These are phyloP conservation scores for Adenanthera pavonina DNA, from an alignment of 306 rosid genomes.

Conservation along the genomic window DNA sequence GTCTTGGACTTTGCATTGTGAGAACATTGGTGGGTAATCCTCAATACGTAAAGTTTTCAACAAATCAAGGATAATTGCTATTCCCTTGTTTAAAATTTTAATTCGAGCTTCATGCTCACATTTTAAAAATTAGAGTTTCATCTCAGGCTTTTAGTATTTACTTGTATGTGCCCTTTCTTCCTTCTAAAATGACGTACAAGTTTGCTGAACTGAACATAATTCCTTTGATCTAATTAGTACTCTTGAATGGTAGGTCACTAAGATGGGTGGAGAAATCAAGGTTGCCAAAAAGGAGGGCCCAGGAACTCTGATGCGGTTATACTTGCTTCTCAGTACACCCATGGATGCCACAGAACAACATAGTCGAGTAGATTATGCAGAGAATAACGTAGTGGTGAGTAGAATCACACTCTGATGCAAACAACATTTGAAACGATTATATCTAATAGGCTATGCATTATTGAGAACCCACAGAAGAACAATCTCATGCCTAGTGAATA, in stretches of 20 bases:
- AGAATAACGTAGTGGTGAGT: slow-evolving; percentile 74
- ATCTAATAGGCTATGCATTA: background rate
- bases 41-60: slow-evolving; percentile 26
- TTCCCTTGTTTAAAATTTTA: slow-evolving; percentile 17
- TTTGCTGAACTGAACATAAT: slow-evolving; percentile 8
- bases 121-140: background rate
- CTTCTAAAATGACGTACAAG: slow-evolving; percentile 13
- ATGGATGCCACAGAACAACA: slow-evolving; percentile 70
- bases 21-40: slow-evolving; percentile 82
- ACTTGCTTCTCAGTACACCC: slow-evolving; percentile 76
- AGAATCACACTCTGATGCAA: slow-evolving; percentile 29
- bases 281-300: slow-evolving; percentile 81
- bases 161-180: slow-evolving; percentile 10
- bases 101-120: slow-evolving; percentile 2
- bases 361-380: slow-evolving; percentile 64
- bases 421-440: slow-evolving; percentile 13
- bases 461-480: slow-evolving; percentile 10
- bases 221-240: slow-evolving; percentile 27
- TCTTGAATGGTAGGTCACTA: slow-evolving; percentile 68
- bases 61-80: slow-evolving; percentile 26
- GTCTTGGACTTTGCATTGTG: slow-evolving; percentile 97
- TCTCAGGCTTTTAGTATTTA: slow-evolving; percentile 28
- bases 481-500: background rate
- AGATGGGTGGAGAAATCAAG: slow-evolving; percentile 99
- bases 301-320: slow-evolving; percentile 86